Evolutionary conservation across 768 basidiomycete genomes (phyloP).

Genomic region (Pisolithus microcarpus): DNA sequence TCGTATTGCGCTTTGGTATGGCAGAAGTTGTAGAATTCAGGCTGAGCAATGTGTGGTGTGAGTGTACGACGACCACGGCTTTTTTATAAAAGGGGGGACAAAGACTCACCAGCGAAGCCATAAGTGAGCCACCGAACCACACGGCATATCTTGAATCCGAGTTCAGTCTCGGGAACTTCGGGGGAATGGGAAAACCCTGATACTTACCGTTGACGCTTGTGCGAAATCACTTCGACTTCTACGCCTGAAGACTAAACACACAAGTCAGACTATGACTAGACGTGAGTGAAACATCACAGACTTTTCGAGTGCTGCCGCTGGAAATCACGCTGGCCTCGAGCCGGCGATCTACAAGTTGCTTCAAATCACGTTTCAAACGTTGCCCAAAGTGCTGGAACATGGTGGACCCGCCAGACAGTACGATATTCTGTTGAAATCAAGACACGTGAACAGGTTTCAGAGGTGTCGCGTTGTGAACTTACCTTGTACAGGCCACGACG

Average conservation of each 20-base stretch:
- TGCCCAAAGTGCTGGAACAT: slow-evolving; percentile 99
- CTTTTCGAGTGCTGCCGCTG: slow-evolving; percentile 72
- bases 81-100: too few species aligned
- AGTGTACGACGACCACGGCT: neutral
- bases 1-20: slow-evolving; percentile 94
- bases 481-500: slow-evolving; percentile 95
- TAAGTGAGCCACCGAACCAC: slow-evolving; percentile 95
- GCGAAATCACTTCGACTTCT: slow-evolving; percentile 96
- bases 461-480: slow-evolving; percentile 1
- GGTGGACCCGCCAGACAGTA: slow-evolving; percentile 92
- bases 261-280: neutral
- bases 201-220: slow-evolving; percentile 87
- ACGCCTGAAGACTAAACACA: slow-evolving; percentile 79
- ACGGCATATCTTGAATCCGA: slow-evolving; percentile 66
- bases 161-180: slow-evolving; percentile 3
- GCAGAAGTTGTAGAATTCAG: slow-evolving; percentile 92
- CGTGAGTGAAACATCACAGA: slow-evolving; percentile 26
- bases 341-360: slow-evolving; percentile 86
- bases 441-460: neutral
- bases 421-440: slow-evolving; percentile 69
- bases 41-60: slow-evolving; percentile 37
- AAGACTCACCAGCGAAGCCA: slow-evolving; percentile 59
- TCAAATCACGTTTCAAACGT: slow-evolving; percentile 90
- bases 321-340: slow-evolving; percentile 69
- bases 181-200: neutral